Evolutionary conservation across 495 filamentous ascomycete genomes (phyloP), one percentile per base, ranked within the genome.

Genomic region (Penicillium desertorum): DNA sequence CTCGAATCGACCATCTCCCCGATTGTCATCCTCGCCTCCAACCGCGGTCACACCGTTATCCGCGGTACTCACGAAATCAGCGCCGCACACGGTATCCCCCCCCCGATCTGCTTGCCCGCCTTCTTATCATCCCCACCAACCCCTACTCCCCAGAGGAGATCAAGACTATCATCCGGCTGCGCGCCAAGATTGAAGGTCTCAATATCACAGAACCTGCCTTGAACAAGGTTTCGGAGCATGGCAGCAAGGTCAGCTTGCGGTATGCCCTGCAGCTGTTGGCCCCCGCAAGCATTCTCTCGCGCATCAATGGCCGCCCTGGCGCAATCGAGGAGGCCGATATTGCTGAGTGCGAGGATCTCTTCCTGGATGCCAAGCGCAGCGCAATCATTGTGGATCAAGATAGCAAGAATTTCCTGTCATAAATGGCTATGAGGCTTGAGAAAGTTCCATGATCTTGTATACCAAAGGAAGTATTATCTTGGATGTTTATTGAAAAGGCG

Each of bases 1-100:
- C 85, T 98, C 36, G 94, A 98, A 78, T 89, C 89, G 42, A 78
- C 85, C 60, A 94, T 98, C 66, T 90, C 93, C 7, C 94, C 94
- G 17, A 95, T 97, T 62, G 94, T 98, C 58, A 95, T 98, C 57
- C 88, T 98, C 29, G 94, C 94, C 58, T 97, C 92, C 37, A 98
- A 98, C 75, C 88, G 94, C 58, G 94, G 94, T 57, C 86, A 91
- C 78, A 88, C 88, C 55, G 86, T 90, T 43, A 94, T 97, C 65
- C 88, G 90, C 50, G 91, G 91, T 61, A 90, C 90, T 29, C 85
- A 91, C 66, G 88, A 91, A 58, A 79, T 92, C 56, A 79, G 86
- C 16, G 90, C 91, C 43, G 90, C 94, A 6, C 94, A 98, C 71
- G 94, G 94, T 58, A 85, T 98, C 54, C 94, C 94, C 94, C 94